Evolutionary conservation across 192 early-diverging fungal species (phyloP).

Genomic region (Fimicolochytrium jonesii): DNA sequence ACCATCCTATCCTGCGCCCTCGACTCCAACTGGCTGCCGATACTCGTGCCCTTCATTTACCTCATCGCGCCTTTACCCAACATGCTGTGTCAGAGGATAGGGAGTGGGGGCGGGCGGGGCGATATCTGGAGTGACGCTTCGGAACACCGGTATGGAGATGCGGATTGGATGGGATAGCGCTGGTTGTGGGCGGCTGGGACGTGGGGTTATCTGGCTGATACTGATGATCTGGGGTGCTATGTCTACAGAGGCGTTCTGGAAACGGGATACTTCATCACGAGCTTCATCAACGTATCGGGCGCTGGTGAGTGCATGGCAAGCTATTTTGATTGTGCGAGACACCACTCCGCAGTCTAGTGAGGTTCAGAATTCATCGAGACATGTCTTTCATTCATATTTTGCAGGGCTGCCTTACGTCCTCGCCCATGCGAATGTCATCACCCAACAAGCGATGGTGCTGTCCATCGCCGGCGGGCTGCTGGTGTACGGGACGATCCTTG

Average conservation of each 20-base stretch:
- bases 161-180: too few species aligned
- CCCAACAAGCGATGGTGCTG: conserved; percentile 80
- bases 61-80: conserved; percentile 91
- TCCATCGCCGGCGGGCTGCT: conserved; percentile 85
- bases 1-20: conserved; percentile 94
- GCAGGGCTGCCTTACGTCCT: conserved; percentile 24
- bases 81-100: conserved; percentile 70
- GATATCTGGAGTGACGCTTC: conserved; percentile 13
- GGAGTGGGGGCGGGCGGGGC: conserved; percentile 48
- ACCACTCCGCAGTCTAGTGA: too few species aligned
- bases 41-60: conserved; percentile 90
- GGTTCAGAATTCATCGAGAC: neutral
- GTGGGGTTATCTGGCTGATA: too few species aligned
- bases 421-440: conserved; percentile 55
- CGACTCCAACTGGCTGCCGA: conserved; percentile 93
- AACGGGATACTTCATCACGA: conserved; percentile 77
- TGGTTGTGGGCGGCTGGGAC: too few species aligned
- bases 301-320: too few species aligned
- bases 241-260: conserved; percentile 44
- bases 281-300: conserved; percentile 87
- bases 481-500: conserved; percentile 86
- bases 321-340: too few species aligned
- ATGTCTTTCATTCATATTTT: too few species aligned
- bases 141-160: conserved; percentile 16
- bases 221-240: too few species aligned